Evolutionary conservation across 306 rosid genomes (phyloP), one percentile per base, ranked within the genome.

Genomic region (Acacia confusa): DNA sequence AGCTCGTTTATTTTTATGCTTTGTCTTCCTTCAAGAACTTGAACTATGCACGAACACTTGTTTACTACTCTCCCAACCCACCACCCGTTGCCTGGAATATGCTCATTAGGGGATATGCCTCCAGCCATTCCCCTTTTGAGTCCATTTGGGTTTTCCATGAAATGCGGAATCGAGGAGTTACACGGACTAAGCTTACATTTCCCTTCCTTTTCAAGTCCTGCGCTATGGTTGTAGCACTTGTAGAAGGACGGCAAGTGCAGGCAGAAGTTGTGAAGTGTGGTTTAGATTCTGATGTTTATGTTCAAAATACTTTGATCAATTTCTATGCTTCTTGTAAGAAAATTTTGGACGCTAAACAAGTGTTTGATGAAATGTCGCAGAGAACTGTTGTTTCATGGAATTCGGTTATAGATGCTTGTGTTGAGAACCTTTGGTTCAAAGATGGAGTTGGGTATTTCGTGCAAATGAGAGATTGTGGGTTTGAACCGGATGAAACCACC

Each of bases 301-400:
- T 95, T 74, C 85, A 86, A 70, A 93, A 93, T 73, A 93, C 76
- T 64, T 32, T 95, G 87, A 82, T 95, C 7, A 75, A 82, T 34
- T 92, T 92, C 0, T 93, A 93, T 15, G 98, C 97, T 8, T 73
- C 48, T 67, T 95, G 99, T 38, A 89, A 77, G 88, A 95, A 83
- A 66, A 87, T 92, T 12, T 24, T 10, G 36, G 82, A 86, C 48
- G 97, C 97, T 0, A 20, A 72, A 0, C 60, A 57, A 41, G 82
- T 90, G 90, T 93, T 95, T 52, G 98, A 91, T 48, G 96, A 79
- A 89, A 93, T 95, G 94, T 69, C 78, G 40, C 90, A 55, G 0
- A 88, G 93, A 79, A 89, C 86, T 2, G 53, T 88, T 78, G 98
- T 95, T 82, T 95, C 98, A 3, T 95, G 99, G 97, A 95, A 95